Conservation (phyloP, 371 early-diverging fungal species). For the Mortierella sp. region DNA sequence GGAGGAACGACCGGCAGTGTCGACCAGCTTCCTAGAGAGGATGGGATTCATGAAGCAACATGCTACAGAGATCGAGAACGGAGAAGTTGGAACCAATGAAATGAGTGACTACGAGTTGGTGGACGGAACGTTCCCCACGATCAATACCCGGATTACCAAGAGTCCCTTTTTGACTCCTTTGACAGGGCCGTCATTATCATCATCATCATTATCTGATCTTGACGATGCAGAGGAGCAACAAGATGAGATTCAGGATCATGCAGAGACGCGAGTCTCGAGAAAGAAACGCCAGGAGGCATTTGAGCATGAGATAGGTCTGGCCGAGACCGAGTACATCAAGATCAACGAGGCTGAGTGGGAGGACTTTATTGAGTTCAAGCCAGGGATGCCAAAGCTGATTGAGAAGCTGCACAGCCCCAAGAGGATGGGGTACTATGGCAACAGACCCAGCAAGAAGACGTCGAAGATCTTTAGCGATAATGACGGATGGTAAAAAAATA, state of each 20-base stretch:
- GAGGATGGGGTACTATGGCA: conserved; percentile 46
- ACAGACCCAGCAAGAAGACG: conserved; percentile 50
- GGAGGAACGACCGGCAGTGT: conserved; percentile 43
- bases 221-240: not conserved
- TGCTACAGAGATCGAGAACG: conserved; percentile 9
- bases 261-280: conserved; percentile 12
- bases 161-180: conserved; percentile 6
- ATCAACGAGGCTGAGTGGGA: conserved; percentile 53
- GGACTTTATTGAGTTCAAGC: conserved; percentile 52
- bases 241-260: not conserved
- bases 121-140: conserved; percentile 46
- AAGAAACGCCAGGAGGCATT: conserved; percentile 46
- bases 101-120: conserved; percentile 30
- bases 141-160: conserved; percentile 47
- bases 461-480: conserved; percentile 52
- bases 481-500: conserved; percentile 38
- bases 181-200: conserved; percentile 1
- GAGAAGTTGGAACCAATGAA: conserved; percentile 7
- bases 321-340: conserved; percentile 44
- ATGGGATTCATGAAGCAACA: conserved; percentile 52
- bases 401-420: conserved; percentile 49
- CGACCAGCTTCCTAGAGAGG: conserved; percentile 50
- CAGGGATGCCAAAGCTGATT: conserved; percentile 44
- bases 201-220: not conserved
- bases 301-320: conserved; percentile 26